Evolutionary conservation across 2,329 filamentous ascomycete species (phyloP), one percentile per base, ranked within the genome.

Genomic region (Colletotrichum sp.): DNA sequence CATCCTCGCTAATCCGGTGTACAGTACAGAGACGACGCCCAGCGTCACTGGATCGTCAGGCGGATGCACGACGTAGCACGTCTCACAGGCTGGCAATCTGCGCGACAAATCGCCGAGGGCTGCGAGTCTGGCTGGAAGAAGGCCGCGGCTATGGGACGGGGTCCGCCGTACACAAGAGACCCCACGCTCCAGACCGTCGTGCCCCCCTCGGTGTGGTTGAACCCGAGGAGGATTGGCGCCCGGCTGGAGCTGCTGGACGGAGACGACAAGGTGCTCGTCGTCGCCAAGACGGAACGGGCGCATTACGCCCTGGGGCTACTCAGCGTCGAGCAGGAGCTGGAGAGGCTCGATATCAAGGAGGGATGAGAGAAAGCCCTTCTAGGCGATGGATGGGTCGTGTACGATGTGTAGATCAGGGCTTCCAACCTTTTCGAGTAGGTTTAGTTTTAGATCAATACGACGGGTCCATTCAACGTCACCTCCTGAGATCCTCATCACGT

Each of bases 101-200:
- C 95, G 2, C 90, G 92, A 39, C 92, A 96, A 55, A 96, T 98
- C 78, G 95, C 95, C 1, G 89, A 91, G 65, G 96, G 95, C 2
- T 98, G 95, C 83, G 96, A 99, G 84, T 93, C 92, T 4, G 90
- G 92, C 1, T 99, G 97, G 97, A 89, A 91, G 75, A 95, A 93
- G 81, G 93, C 94, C 1, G 94, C 92, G 5, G 90, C 93, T 77
- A 88, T 94, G 79, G 95, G 95, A 0, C 90, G 92, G 62, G 96
- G 96, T 0, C 95, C 96, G 6, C 92, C 92, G 1, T 98, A 98
- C 82, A 84, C 86, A 67, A 87, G 90, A 30, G 88, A 85, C 10
- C 82, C 81, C 70, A 85, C 86, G 78, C 79, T 86, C 72, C 82
- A 81, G 57, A 82, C 79, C 62, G 81, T 83, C 69, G 82, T 86